Base-by-base conservation (phyloP, 495 filamentous ascomycete species). In the Penicillium maclennaniae region DNA sequence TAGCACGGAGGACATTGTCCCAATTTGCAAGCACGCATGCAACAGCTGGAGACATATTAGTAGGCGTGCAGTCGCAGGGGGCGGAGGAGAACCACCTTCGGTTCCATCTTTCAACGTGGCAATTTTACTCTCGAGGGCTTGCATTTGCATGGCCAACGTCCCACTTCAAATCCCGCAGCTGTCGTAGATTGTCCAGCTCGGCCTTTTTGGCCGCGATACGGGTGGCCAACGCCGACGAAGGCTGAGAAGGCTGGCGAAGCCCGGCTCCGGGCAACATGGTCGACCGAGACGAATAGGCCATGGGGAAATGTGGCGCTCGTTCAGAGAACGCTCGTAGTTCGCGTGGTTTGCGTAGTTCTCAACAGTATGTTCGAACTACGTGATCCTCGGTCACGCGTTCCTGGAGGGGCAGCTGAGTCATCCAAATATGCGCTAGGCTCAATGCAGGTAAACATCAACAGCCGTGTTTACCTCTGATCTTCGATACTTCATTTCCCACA, bases 181-280 rank as follows among this genome's bases (percentile, higher is more conserved):
- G 86, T 54, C 84, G 87, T 36, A 97, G 76, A 61, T 87, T 95
- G 56, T 96, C 91, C 14, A 98, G 80, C 67, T 98, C 93, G 39
- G 86, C 86, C 67, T 89, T 91, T 74, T 98, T 98, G 65, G 95
- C 90, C 45, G 88, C 86, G 67, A 98, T 91, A 46, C 95, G 87
- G 25, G 90, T 83, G 26, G 88, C 66, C n/a, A 98, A 77, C 23
- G 86, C 83, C 4, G 90, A 86, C 17, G 92, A 91, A 67, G 92
- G 91, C 36, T 87, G 82, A 63, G 39, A 77, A 72, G 69, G 63
- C 43, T 70, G 73, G 20, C 75, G 73, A 59, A 73, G 51, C 20
- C 59, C 65, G 17, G 63, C 53, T 47, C 60, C 58, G 15, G 69
- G 69, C 31, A 67, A 48, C 53, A 72, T 74, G 25, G 67, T 71